Conservation (phyloP, 345 rosid species). For the Crucihimalaya himalaica region DNA sequence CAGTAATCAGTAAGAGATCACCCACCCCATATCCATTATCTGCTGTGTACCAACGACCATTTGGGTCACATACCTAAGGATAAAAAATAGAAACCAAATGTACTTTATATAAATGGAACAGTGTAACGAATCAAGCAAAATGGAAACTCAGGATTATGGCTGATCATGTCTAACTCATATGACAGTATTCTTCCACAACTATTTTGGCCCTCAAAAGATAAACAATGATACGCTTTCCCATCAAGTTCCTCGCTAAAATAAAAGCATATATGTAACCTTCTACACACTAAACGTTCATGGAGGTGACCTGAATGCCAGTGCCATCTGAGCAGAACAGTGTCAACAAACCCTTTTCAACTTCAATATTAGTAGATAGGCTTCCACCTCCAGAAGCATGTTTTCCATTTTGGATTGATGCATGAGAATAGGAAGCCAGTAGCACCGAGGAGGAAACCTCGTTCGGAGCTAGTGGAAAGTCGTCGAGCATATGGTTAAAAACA, state of each 20-base stretch:
- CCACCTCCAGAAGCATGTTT: slow-evolving; percentile 70
- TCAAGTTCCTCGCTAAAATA: slow-evolving; percentile 9
- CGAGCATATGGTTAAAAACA: slow-evolving; percentile 87
- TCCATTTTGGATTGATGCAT: slow-evolving; percentile 66
- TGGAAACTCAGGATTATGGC: slow-evolving; percentile 8
- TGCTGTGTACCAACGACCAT: slow-evolving; percentile 96
- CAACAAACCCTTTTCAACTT: slow-evolving; percentile 90
- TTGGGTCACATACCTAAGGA: slow-evolving; percentile 90
- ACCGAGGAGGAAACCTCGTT: slow-evolving; percentile 90
- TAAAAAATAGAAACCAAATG: slow-evolving; percentile 5
- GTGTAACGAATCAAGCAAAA: slow-evolving; percentile 20
- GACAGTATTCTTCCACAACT: slow-evolving; percentile 18
- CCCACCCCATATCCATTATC: slow-evolving; percentile 72
- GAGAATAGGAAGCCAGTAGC: slow-evolving; percentile 73
- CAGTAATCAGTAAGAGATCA: slow-evolving; percentile 83
- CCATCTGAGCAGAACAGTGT: slow-evolving; percentile 80
- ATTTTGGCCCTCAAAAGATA: background rate
- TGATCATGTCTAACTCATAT: slow-evolving; percentile 21
- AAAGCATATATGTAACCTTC: slow-evolving; percentile 15
- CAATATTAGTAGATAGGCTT: slow-evolving; percentile 60
- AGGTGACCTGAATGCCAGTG: slow-evolving; percentile 76
- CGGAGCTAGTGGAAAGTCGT: slow-evolving; percentile 85
- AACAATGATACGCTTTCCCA: background rate
- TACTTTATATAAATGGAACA: background rate
- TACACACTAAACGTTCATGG: slow-evolving; percentile 21